Base-by-base conservation (phyloP, 1,284 basidiomycete genomes). In the Tilletia setariae region DNA sequence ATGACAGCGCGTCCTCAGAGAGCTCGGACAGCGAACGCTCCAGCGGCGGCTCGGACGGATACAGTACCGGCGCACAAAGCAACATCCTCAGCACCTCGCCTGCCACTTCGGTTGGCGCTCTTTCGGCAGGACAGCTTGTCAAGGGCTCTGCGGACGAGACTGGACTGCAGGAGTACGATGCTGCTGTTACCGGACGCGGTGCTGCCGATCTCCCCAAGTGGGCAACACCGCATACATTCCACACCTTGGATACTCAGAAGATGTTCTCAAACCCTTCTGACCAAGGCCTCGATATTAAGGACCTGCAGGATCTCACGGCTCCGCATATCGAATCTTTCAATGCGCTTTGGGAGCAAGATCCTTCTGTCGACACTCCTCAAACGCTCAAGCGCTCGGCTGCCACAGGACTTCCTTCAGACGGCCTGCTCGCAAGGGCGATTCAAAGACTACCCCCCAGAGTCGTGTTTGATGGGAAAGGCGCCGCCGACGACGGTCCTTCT, bases 261-360 rank as follows among this genome's bases (percentile, higher is more conserved):
- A 84, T 87, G 2, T 97, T 97, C 85, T 87, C 88, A 82, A 86
- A 89, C 68, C 96, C 96, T 0, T 87, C 90, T 21, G 86, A 86
- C 74, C 84, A 88, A 62, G 88, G 87, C 23, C 87, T 90, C 46
- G 89, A 90, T 19, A 89, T 92, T 68, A 89, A 89, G 19, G 91
- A 92, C 68, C 87, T 98, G 68, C 93, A 95, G 76, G 92, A 96
- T 84, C 92, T 98, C 76, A 92, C 97, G 67, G 86, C 88, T 35
- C 96, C 96, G 11, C 94, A 97, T 82, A 88, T 98, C 72, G 91
- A 98, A 83, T 94, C 92, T 53, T 98, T 99, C 87, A 96, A 98
- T 83, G 90, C 93, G 13, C 87, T 99, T 30, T 81, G 78, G 77
- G 68, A 74, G 2, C 74, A 74, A 21, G 78, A 82, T 44, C 79